Conservation (phyloP, 2,329 filamentous ascomycete species). For the Fusarium ambrosium region DNA sequence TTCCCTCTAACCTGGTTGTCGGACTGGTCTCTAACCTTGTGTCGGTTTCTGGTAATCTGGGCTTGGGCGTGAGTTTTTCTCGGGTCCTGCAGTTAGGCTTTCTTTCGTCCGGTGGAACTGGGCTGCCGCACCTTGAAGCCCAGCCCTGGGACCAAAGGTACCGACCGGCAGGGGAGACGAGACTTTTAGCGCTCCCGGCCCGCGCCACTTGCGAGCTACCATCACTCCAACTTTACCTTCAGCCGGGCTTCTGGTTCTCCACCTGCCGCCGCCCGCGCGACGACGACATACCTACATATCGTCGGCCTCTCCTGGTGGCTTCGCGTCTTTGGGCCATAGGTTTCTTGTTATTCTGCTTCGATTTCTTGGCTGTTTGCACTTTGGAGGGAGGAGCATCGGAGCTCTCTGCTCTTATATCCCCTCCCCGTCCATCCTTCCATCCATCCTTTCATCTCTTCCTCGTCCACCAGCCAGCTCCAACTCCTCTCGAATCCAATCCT, state of each 20-base stretch:
- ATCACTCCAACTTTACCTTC: constrained; percentile 39
- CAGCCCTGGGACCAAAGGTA: constrained; percentile 1
- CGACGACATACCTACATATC: constrained; percentile 32
- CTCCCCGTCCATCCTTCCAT: constrained; percentile 16
- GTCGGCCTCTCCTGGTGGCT: constrained; percentile 38
- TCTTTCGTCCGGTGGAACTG: neutral
- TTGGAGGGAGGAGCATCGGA: constrained; percentile 17
- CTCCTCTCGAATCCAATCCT: constrained; percentile 1
- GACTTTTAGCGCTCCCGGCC: constrained; percentile 38
- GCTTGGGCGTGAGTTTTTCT: neutral
- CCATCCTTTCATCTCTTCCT: neutral
- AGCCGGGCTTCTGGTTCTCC: constrained; percentile 40
- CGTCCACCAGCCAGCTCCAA: neutral
- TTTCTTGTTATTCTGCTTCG: constrained; percentile 10
- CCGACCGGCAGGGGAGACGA: constrained; percentile 1
- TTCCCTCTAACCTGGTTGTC: constrained; percentile 17
- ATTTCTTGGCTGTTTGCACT: constrained; percentile 7
- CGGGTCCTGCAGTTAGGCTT: neutral
- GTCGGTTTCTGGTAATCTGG: neutral
- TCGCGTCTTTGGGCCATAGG: constrained; percentile 19
- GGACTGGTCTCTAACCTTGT: constrained; percentile 14
- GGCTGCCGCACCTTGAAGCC: neutral
- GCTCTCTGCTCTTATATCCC: constrained; percentile 36
- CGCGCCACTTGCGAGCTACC: constrained; percentile 38
- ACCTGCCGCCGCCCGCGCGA: constrained; percentile 37